Base-by-base conservation (phyloP, 1,284 basidiomycete species). In the Pseudozyma thailandica region DNA sequence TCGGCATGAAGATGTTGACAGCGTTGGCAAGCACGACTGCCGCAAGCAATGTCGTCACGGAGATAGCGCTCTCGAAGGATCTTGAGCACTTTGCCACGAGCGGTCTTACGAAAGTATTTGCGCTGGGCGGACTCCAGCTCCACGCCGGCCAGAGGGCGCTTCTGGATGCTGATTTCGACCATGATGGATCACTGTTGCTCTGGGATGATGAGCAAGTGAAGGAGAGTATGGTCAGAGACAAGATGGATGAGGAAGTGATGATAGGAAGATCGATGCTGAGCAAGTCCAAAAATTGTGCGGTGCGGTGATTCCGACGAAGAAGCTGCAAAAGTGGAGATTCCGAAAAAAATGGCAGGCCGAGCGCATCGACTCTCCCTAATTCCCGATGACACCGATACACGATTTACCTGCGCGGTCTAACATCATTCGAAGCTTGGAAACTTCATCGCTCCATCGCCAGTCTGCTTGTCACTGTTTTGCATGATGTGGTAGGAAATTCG, bases 41-140 rank as follows among this genome's bases (percentile, higher is more conserved):
- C 94, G 82, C 96, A 98, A n/a, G 88, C 88, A 31, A 98, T 91
- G 80, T 98, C 94, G 74, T 93, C 90, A 37, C 96, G 88, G 4
- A 98, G 88, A 84, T 98, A 99, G 68, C 94, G 87, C 84, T 99
- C 95, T 38, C 94, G 88, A n/a, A 98, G 86, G 55, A 98, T 94
- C 86, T 94, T 95, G 79, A 94, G 88, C 27, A 99, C 93, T 82
- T 95, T 96, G 23, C 96, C 95, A 62, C 89, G 85, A 0, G 92
- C 92, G 0, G 96, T 98, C 85, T 98, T 98, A 52, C 84, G 78
- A 51, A 80, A 73, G 65, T 79, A 84, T 49, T 79, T 72, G 50
- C 50, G 65, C 39, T 70, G 63, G 13, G 75, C 51, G 7, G 72
- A 71, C 25, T 64, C 72, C 46, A 64, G 49, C 56, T 73, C 62